phyloP scores from a whole-genome alignment of 805 yeast genomes.

The Wickerhamomyces hampshirensis region DNA sequence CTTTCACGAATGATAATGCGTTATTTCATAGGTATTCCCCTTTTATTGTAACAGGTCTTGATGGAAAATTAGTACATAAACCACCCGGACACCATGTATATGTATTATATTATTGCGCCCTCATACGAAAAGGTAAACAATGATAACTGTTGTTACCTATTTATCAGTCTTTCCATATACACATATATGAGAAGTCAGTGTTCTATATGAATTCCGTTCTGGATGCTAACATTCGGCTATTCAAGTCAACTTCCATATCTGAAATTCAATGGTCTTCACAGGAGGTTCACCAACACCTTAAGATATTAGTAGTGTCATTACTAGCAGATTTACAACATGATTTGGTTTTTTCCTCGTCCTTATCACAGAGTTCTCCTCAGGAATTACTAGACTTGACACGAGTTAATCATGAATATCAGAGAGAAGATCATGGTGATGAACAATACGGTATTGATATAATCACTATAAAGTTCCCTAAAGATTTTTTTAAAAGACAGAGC shows the following conservation, averaged over 20 bases:
- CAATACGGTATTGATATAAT: conserved; percentile 6
- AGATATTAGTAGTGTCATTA: conserved; percentile 18
- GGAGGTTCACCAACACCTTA: conserved; percentile 10
- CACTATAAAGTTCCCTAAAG: conserved; percentile 17
- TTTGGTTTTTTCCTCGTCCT: conserved; percentile 15
- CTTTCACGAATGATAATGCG: no score
- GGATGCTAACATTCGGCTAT: conserved; percentile 16
- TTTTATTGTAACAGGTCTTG: no score
- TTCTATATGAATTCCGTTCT: conserved; percentile 12
- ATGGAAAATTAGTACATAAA: no score
- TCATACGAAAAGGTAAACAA: conserved; percentile 5
- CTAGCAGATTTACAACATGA: conserved; percentile 21
- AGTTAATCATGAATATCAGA: conserved; percentile 6
- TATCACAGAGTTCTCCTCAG: conserved; percentile 14
- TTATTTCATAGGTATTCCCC: no score
- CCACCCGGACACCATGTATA: background rate
- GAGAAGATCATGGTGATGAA: conserved; percentile 1
- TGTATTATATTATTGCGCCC: background rate
- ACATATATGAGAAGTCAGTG: no score
- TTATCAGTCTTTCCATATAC: no score
- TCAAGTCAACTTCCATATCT: conserved; percentile 8
- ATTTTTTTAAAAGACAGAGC: conserved; percentile 15
- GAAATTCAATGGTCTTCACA: conserved; percentile 10
- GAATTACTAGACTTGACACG: conserved; percentile 14
- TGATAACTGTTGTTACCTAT: no score